Evolutionary conservation across 1,284 basidiomycete genomes (phyloP).

Genomic region (Tylopilus sp.): DNA sequence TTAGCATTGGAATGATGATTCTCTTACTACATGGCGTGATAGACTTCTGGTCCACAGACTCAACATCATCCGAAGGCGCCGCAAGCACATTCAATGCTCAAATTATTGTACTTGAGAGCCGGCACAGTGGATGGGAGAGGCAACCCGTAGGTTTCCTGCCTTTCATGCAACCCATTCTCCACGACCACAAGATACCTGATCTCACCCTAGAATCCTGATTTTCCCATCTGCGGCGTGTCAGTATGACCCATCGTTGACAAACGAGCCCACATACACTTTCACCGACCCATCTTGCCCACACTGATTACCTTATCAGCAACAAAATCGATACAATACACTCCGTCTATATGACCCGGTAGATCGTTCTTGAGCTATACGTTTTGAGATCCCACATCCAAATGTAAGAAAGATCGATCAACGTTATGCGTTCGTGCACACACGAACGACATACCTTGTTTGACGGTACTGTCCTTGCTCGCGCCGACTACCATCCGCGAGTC

Average conservation of each 20-base stretch:
- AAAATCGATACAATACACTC: constrained; percentile 99
- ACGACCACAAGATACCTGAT: no score
- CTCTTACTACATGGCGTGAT: no score
- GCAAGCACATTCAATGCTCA: background rate
- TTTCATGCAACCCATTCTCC: background rate
- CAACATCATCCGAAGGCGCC: no score
- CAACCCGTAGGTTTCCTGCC: background rate
- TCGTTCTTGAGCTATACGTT: constrained; percentile 93
- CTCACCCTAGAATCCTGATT: constrained; percentile 27
- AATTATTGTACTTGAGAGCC: background rate
- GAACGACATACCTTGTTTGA: constrained; percentile 81
- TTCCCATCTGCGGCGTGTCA: constrained; percentile 39
- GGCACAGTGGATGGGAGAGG: no score
- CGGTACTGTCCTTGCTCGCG: constrained; percentile 95
- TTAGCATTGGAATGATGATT: background rate
- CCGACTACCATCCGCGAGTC: constrained; percentile 94
- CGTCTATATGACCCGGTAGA: constrained; percentile 96
- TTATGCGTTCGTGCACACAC: background rate
- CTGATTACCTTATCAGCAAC: constrained; percentile 98
- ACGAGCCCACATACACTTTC: constrained; percentile 65
- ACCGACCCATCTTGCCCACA: constrained; percentile 81
- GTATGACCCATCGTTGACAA: background rate
- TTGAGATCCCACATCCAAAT: constrained; percentile 93
- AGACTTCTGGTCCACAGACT: no score
- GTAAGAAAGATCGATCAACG: background rate